Percentiles rank a stretch among this genome's conserved stretches.
phyloP scores from a whole-genome alignment of 1,139 yeast genomes.

The Scheffersomyces lignicola region DNA sequence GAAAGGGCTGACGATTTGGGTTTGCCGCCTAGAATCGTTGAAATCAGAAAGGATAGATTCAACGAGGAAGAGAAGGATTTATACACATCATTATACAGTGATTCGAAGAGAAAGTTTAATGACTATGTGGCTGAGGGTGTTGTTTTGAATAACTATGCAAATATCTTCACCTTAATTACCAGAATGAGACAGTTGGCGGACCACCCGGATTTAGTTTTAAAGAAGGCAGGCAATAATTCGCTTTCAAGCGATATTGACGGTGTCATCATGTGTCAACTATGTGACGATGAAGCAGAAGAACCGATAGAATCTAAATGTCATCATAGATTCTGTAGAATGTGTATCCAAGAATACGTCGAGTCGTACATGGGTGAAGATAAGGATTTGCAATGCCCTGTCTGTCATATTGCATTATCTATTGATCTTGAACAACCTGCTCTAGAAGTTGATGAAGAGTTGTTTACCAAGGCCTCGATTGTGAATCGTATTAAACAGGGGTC shows the following conservation, averaged over 20 bases:
- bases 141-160: constrained; percentile 91
- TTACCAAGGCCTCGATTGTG: constrained; percentile 80
- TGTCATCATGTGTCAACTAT: constrained; percentile 81
- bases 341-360: constrained; percentile 86
- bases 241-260: constrained; percentile 45
- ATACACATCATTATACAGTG: constrained; percentile 83
- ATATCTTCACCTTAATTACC: constrained; percentile 91
- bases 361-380: constrained; percentile 65
- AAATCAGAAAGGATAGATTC: constrained; percentile 79
- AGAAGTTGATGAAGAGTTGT: constrained; percentile 65
- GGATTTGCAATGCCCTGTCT: constrained; percentile 85
- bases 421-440: constrained; percentile 87
- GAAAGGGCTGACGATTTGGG: constrained; percentile 98
- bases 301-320: constrained; percentile 94
- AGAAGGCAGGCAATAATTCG: constrained; percentile 54
- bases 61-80: constrained; percentile 94
- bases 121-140: constrained; percentile 94
- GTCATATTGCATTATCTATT: constrained; percentile 89
- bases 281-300: constrained; percentile 98
- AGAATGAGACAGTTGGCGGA: constrained; percentile 98
- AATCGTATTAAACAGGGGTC: constrained; percentile 77
- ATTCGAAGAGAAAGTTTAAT: constrained; percentile 81
- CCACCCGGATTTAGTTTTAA: constrained; percentile 92
- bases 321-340: constrained; percentile 88
- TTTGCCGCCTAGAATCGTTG: constrained; percentile 90